Conservation (phyloP, 441 rosid genomes). For the Populus tomentosa region DNA sequence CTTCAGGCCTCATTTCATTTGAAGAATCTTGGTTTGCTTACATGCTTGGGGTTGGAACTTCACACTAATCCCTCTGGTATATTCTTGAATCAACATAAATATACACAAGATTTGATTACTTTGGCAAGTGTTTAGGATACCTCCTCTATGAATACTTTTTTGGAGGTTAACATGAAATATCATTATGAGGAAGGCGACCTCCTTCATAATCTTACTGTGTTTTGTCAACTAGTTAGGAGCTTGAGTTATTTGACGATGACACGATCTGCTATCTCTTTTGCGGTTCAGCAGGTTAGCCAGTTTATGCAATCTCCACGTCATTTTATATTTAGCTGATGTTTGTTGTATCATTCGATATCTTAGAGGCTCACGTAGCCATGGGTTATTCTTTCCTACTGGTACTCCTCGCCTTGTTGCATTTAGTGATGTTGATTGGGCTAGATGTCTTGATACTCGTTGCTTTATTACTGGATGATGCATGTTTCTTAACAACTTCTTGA, state of each 20-base stretch:
- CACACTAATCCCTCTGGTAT: neutral
- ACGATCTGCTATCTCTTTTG: neutral
- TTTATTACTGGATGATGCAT: too few relatives aligned
- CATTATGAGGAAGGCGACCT: neutral
- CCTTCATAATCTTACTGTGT: neutral
- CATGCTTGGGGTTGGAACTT: neutral
- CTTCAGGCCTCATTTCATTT: neutral
- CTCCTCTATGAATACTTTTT: neutral
- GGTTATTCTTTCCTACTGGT: neutral
- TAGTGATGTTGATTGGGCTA: neutral
- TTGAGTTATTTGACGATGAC: conserved; percentile 8
- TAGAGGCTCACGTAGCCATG: neutral
- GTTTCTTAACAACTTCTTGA: too few relatives aligned
- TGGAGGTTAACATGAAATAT: conserved; percentile 4
- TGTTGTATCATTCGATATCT: neutral
- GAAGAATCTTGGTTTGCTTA: conserved; percentile 6
- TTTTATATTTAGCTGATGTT: neutral
- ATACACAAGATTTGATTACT: neutral
- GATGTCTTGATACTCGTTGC: neutral
- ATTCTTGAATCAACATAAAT: conserved; percentile 6
- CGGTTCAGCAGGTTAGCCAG: neutral
- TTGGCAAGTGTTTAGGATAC: conserved; percentile 3
- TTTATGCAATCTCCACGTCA: neutral
- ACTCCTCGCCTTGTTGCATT: neutral
- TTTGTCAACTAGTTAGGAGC: conserved; percentile 4